These are phyloP conservation scores for Pichia sp. DNA, from an alignment of 1,139 yeast genomes.

Conservation along the genomic window DNA sequence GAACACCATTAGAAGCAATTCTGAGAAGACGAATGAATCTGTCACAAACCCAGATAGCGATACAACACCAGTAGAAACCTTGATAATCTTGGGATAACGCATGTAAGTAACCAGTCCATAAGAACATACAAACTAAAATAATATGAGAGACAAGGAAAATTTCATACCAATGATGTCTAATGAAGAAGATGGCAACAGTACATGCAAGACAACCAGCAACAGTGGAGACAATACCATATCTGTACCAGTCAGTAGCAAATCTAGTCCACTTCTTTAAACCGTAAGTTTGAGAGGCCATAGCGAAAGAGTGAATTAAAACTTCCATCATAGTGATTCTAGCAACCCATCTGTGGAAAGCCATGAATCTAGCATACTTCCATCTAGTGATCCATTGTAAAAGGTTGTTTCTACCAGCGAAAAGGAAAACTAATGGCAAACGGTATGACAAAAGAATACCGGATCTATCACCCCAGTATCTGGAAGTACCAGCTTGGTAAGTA, in stretches of 20 bases:
- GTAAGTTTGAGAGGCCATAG: conserved; percentile 41
- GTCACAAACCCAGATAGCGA: conserved; percentile 66
- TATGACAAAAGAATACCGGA: conserved; percentile 55
- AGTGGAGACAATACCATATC: conserved; percentile 56
- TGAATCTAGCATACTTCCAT: conserved; percentile 61
- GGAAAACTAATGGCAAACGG: conserved; percentile 51
- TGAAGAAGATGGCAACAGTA: conserved; percentile 46
- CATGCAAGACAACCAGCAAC: conserved; percentile 41
- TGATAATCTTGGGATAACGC: conserved; percentile 43
- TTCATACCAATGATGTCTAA: conserved; percentile 64
- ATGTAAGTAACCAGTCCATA: conserved; percentile 64
- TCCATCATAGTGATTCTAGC: conserved; percentile 45
- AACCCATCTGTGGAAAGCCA: conserved; percentile 65
- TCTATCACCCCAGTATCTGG: conserved; percentile 60
- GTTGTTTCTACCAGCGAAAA: conserved; percentile 71
- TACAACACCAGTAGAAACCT: conserved; percentile 49
- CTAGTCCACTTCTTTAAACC: conserved; percentile 43
- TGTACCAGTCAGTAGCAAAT: conserved; percentile 39
- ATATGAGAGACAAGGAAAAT: conserved; percentile 60
- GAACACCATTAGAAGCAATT: conserved; percentile 47
- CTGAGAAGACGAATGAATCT: conserved; percentile 52
- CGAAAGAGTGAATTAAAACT: conserved; percentile 52
- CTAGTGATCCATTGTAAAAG: conserved; percentile 62
- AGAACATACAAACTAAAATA: conserved; percentile 51
- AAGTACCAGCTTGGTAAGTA: conserved; percentile 41